These are phyloP conservation scores for Solanum okadae DNA, from an alignment of 257 asterid genomes.

Conservation along the genomic window DNA sequence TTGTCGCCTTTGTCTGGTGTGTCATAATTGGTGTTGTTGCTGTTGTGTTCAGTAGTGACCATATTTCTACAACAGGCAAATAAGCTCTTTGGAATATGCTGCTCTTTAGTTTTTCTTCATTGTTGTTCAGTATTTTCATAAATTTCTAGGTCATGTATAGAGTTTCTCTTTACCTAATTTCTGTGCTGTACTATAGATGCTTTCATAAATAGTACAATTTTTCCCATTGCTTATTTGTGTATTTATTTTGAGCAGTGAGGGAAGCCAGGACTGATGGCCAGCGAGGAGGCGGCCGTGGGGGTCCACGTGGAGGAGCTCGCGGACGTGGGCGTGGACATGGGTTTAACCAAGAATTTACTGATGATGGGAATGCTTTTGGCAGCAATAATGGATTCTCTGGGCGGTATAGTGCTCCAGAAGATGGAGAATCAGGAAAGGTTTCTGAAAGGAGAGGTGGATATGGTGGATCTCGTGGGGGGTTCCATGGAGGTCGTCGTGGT, in stretches of 20 bases:
- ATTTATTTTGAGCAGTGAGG: constrained; percentile 17
- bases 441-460: constrained; percentile 20
- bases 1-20: neutral
- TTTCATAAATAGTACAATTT: neutral
- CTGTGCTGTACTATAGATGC: neutral
- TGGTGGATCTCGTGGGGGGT: constrained; percentile 25
- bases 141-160: neutral
- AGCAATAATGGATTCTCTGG: constrained; percentile 22
- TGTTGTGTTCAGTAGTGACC: neutral
- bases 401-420: constrained; percentile 16
- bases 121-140: neutral
- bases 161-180: neutral
- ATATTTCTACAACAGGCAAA: neutral
- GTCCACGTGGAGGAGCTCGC: constrained; percentile 13
- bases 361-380: constrained; percentile 22
- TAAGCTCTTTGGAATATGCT: neutral
- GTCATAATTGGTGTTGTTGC: neutral
- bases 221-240: neutral
- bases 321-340: constrained; percentile 32
- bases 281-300: constrained; percentile 30
- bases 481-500: constrained; percentile 28
- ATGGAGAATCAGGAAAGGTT: constrained; percentile 17
- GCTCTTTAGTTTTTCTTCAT: neutral
- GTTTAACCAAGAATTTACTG: constrained; percentile 19
- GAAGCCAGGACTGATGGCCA: constrained; percentile 24